Evolutionary conservation across 2,329 filamentous ascomycete species (phyloP).

Genomic region (Sclerotinia nivalis): DNA sequence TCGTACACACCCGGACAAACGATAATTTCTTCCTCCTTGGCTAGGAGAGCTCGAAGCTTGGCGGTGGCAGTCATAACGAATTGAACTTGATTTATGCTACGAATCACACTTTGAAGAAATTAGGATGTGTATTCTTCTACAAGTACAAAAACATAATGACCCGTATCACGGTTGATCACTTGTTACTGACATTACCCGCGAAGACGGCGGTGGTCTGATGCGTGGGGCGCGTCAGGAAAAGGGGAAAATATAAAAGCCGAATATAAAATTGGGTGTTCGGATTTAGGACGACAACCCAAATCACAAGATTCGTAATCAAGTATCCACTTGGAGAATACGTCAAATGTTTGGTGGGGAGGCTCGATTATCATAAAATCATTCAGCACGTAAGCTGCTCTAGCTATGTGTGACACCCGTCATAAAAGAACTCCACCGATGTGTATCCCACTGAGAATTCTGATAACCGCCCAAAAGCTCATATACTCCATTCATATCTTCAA

Average conservation of each 20-base stretch:
- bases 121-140: not conserved
- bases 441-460: not conserved
- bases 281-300: not conserved
- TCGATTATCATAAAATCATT: not conserved
- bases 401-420: not conserved
- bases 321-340: not conserved
- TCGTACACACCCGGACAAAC: constrained; percentile 69
- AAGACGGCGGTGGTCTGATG: not conserved
- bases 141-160: not conserved
- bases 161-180: not conserved
- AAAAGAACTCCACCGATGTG: not conserved
- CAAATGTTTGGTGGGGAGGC: not conserved
- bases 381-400: not conserved
- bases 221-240: not conserved
- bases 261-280: not conserved
- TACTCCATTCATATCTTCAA: not conserved
- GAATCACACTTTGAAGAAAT: not conserved
- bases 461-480: not conserved
- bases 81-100: not conserved
- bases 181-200: not conserved
- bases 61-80: constrained; percentile 4
- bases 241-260: constrained; percentile 4
- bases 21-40: constrained; percentile 44
- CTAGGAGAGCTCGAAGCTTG: constrained; percentile 25
- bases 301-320: constrained; percentile 8